Evolutionary conservation across 2,329 filamentous ascomycete species (phyloP).

Genomic region (Aspergillus latus): DNA sequence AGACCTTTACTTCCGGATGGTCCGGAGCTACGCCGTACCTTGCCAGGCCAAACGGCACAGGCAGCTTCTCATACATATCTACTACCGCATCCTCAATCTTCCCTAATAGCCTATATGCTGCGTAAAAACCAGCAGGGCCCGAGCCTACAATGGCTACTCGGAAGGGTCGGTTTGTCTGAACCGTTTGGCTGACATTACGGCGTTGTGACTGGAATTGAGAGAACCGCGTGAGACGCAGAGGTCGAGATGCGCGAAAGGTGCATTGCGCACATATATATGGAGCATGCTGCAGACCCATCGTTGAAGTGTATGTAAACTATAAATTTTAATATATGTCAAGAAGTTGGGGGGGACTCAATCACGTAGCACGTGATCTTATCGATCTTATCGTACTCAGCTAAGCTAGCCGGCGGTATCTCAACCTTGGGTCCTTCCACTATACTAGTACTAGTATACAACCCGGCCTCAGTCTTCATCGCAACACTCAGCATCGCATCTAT

Average conservation of each 20-base stretch:
- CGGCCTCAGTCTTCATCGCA: too few relatives aligned
- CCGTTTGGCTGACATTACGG: conserved; percentile 32
- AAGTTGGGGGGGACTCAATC: conserved; percentile 3
- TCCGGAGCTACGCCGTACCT: conserved; percentile 96
- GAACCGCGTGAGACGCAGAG: conserved; percentile 1
- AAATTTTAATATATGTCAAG: not conserved
- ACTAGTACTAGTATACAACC: too few relatives aligned
- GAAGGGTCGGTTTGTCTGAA: conserved; percentile 54
- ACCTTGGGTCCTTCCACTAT: too few relatives aligned
- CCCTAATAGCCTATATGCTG: conserved; percentile 78
- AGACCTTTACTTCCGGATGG: conserved; percentile 95
- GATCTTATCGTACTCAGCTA: not conserved
- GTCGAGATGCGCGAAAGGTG: conserved; percentile 22
- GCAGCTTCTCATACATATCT: conserved; percentile 95
- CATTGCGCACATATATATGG: conserved; percentile 33
- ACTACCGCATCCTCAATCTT: conserved; percentile 70
- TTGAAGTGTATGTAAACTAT: not conserved
- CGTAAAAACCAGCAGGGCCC: conserved; percentile 94
- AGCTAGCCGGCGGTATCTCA: too few relatives aligned
- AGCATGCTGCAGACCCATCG: conserved; percentile 29
- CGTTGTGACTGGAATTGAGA: conserved; percentile 19
- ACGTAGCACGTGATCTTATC: conserved; percentile 3
- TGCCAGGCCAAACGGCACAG: conserved; percentile 88
- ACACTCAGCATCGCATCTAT: too few relatives aligned
- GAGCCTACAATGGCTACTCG: conserved; percentile 88